Percentiles rank a stretch among this genome's conserved stretches.
phyloP scores from a whole-genome alignment of 352 stramenopile genomes.

The Globisporangium middletonii region DNA sequence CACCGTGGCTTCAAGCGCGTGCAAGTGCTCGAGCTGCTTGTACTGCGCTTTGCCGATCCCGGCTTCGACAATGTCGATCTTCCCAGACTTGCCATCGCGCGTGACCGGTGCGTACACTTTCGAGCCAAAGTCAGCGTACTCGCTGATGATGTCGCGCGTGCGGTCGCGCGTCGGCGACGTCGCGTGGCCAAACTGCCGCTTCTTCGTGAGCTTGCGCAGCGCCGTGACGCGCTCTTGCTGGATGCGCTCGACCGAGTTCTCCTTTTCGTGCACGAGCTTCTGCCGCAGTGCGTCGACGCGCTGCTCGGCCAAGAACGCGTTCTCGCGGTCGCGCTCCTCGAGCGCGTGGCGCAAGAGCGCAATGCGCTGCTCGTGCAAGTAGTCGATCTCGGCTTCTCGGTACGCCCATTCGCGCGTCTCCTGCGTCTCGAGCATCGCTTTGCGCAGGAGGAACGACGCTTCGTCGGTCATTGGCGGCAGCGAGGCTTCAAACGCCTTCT shows the following conservation, averaged over 20 bases:
- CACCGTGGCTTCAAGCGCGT: slow-evolving; percentile 58
- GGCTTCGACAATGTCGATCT: slow-evolving; percentile 39
- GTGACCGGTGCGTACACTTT: slow-evolving; percentile 81
- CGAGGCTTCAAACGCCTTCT: slow-evolving; percentile 77
- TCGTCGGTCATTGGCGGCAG: slow-evolving; percentile 94
- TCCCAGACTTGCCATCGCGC: slow-evolving; percentile 50
- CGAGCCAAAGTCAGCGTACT: slow-evolving; percentile 84
- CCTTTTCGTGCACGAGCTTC: slow-evolving; percentile 63
- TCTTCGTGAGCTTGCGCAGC: slow-evolving; percentile 89
- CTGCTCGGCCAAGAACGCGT: slow-evolving; percentile 90
- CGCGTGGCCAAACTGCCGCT: slow-evolving; percentile 51
- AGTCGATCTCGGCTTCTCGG: slow-evolving; percentile 87
- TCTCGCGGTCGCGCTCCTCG: slow-evolving; percentile 83
- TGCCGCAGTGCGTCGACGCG: slow-evolving; percentile 86
- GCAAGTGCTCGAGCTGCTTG: slow-evolving; percentile 44
- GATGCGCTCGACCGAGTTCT: slow-evolving; percentile 70
- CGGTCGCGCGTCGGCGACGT: slow-evolving; percentile 25
- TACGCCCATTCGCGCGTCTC: slow-evolving; percentile 87
- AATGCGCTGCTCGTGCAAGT: slow-evolving; percentile 75
- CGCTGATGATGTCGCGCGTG: slow-evolving; percentile 84
- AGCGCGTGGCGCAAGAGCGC: slow-evolving; percentile 76
- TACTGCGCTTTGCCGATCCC: slow-evolving; percentile 52
- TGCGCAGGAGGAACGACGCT: slow-evolving; percentile 86
- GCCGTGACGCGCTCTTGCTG: slow-evolving; percentile 84
- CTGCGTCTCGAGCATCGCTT: slow-evolving; percentile 90